Evolutionary conservation across 331 rosid species (phyloP), one percentile per base, ranked within the genome.

Genomic region (Spiraea crenata): DNA sequence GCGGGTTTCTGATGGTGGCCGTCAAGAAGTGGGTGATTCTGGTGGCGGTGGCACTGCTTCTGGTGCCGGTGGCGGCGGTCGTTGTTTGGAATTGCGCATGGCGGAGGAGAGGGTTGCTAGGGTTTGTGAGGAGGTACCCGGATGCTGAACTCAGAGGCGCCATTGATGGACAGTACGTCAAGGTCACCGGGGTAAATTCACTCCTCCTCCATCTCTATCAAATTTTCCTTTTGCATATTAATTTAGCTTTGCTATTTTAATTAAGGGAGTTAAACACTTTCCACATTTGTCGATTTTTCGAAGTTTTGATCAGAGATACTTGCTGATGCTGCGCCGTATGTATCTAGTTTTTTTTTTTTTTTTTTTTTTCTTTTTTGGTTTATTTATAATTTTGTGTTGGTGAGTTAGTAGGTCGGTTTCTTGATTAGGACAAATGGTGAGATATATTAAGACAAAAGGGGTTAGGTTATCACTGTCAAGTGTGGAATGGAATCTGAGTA

Each of bases 111-210:
- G 95, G 93, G 75, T 74, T 95, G 80, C 64, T 91, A 65, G 91
- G 91, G 80, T 95, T 84, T 81, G 90, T 91, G 16, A 81, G 78
- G 65, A 85, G 93, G 76, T 85, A 83, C 54, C 97, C 96, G 57
- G 93, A 95, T 71, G 95, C 91, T 64, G 96, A 91, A 80, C 93
- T 95, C 51, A 89, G 99, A 72, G 96, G 97, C 35, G 97, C 99
- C 76, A 75, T 81, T 78, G 96, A 89, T 81, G 99, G 99, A 74
- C 97, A 95, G 82, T 91, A 83, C 80, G 96, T 95, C 75, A 95
- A 95, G 93, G 97, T 95, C 67, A 95, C 99, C 3, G 97, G 99
- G 99, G 99, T 93, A 93, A 85, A 71, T 82, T 69, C 42, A 17
- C 81, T 47, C 49, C 9, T 10, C 34, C 12, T 4, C 71, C 31